Percentiles rank a stretch among this genome's conserved stretches.
phyloP scores from a whole-genome alignment of 169 alveolate species.

The Plasmodium inui region DNA sequence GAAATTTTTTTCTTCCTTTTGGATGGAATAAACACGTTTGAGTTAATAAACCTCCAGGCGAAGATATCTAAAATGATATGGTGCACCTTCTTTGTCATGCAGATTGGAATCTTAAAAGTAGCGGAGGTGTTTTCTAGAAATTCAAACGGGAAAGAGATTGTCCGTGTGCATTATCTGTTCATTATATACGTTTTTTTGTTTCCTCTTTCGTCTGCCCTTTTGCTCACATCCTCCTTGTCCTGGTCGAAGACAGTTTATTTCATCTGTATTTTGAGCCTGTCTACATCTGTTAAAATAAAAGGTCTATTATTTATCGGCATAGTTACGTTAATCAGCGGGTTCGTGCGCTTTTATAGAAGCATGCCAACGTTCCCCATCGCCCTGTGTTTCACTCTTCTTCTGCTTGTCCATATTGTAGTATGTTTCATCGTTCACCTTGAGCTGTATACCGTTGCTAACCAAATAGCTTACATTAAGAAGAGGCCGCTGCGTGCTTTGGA shows the following conservation, averaged over 20 bases:
- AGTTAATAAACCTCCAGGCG: conserved; percentile 39
- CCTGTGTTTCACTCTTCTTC: conserved; percentile 28
- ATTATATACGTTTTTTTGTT: conserved; percentile 33
- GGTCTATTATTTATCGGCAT: conserved; percentile 10
- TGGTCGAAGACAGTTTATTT: conserved; percentile 60
- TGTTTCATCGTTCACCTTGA: conserved; percentile 22
- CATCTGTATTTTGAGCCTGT: conserved; percentile 25
- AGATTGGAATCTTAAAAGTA: conserved; percentile 38
- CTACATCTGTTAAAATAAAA: conserved; percentile 60
- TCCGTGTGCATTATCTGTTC: conserved; percentile 31
- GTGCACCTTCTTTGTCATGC: conserved; percentile 52
- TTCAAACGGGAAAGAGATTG: background rate
- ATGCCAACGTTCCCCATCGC: background rate
- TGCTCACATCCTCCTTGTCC: conserved; percentile 60
- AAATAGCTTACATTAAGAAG: conserved; percentile 45
- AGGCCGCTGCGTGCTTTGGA: conserved; percentile 68
- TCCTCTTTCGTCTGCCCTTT: conserved; percentile 49
- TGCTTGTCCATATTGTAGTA: conserved; percentile 13
- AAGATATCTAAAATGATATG: conserved; percentile 51
- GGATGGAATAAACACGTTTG: conserved; percentile 71
- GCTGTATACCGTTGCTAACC: conserved; percentile 44
- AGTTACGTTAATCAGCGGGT: conserved; percentile 32
- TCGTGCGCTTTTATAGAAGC: conserved; percentile 29
- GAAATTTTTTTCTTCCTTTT: conserved; percentile 55
- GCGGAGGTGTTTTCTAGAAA: conserved; percentile 54